phyloP scores from a whole-genome alignment of 208 protist species.

The Sergeia podlipaevii region DNA sequence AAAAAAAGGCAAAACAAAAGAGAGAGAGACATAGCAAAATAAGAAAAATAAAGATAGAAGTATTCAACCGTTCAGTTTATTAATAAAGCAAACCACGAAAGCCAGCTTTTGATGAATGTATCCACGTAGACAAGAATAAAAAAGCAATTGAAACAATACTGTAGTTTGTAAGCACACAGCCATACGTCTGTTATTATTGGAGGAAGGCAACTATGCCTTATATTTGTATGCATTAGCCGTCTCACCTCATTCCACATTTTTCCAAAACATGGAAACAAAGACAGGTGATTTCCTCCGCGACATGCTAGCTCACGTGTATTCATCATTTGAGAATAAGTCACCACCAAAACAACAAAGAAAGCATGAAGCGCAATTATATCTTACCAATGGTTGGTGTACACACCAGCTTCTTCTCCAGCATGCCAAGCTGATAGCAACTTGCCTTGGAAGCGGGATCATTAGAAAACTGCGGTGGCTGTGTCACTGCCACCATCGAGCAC shows the following conservation, averaged over 20 bases:
- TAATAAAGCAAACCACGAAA: not conserved
- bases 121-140: no score
- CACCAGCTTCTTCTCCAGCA: slow-evolving; percentile 69
- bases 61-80: not conserved
- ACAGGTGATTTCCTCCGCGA: no score
- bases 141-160: no score
- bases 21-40: no score
- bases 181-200: no score
- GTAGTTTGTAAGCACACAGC: no score
- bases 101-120: no score
- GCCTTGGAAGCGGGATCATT: slow-evolving; percentile 22
- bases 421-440: slow-evolving; percentile 64
- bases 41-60: not conserved
- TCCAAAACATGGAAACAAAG: no score
- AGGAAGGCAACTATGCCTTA: no score
- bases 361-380: not conserved
- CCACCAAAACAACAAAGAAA: slow-evolving; percentile 6
- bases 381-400: slow-evolving; percentile 63
- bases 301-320: no score
- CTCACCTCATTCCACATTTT: no score
- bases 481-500: slow-evolving; percentile 42
- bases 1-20: slow-evolving; percentile 8
- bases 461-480: slow-evolving; percentile 36
- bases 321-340: not conserved
- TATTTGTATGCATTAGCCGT: no score